Evolutionary conservation across 768 basidiomycete species (phyloP).

Genomic region (Bullera alba): DNA sequence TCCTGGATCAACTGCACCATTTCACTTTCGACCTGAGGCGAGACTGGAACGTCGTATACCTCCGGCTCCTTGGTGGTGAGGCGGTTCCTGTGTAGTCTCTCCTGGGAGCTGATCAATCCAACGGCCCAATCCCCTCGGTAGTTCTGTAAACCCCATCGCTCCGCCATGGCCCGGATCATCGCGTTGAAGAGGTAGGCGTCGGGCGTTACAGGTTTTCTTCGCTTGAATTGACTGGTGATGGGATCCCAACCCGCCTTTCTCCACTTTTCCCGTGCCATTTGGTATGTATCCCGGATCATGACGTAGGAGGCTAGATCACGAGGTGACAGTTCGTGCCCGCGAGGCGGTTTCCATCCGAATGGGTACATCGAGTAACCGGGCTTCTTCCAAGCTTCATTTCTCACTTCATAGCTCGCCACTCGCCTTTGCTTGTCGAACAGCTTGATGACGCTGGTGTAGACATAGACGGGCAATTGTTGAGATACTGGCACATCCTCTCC

Average conservation of each 20-base stretch:
- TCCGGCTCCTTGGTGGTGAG: too few relatives aligned
- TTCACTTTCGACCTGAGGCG: too few relatives aligned
- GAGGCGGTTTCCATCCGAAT: not conserved
- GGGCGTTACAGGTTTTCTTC: not conserved
- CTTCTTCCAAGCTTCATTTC: not conserved
- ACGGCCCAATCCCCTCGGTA: not conserved
- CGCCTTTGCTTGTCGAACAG: not conserved
- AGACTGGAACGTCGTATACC: too few relatives aligned
- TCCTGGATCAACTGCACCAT: too few relatives aligned
- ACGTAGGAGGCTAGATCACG: not conserved
- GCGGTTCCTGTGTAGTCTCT: too few relatives aligned
- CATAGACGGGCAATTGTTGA: not conserved
- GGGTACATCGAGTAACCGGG: not conserved
- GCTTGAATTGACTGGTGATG: too few relatives aligned
- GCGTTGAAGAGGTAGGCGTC: conserved; percentile 6
- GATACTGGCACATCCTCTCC: not conserved
- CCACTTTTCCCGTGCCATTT: not conserved
- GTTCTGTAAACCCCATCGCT: not conserved
- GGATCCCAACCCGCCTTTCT: not conserved
- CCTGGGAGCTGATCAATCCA: too few relatives aligned
- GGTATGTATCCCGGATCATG: not conserved
- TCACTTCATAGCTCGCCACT: not conserved
- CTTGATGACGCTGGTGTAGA: not conserved
- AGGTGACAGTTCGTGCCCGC: not conserved
- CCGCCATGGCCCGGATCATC: not conserved